A percentile compares a stretch with the other conserved stretches of the same genome.
Conservation (phyloP, 495 filamentous ascomycete species). For the Halenospora varia region DNA sequence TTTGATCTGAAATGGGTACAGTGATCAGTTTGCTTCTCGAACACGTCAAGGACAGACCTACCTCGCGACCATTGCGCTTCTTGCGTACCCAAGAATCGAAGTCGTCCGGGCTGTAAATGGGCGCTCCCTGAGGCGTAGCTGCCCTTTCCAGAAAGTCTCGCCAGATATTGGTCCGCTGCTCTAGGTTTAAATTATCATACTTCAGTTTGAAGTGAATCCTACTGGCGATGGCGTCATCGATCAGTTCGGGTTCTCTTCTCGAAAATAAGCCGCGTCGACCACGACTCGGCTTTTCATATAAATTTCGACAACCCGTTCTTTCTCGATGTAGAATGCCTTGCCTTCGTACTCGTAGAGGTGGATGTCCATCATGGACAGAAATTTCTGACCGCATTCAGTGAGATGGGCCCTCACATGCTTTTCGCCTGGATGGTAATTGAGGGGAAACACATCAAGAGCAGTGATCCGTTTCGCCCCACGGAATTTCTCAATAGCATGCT, state of each 20-base stretch:
- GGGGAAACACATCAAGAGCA: conserved; percentile 28
- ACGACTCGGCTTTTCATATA: conserved; percentile 25
- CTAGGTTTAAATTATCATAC: conserved; percentile 22
- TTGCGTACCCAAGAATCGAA: background rate
- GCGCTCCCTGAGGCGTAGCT: conserved; percentile 1
- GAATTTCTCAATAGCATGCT: conserved; percentile 29
- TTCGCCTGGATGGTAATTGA: conserved; percentile 24
- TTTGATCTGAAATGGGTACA: conserved; percentile 7
- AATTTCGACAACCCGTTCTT: conserved; percentile 25
- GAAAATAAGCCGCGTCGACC: conserved; percentile 27
- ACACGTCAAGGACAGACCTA: background rate
- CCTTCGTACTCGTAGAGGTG: conserved; percentile 23
- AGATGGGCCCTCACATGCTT: conserved; percentile 18
- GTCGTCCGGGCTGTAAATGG: background rate
- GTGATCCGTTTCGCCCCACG: conserved; percentile 28
- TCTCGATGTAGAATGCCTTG: conserved; percentile 28
- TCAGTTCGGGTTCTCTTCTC: conserved; percentile 30
- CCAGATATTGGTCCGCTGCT: conserved; percentile 27
- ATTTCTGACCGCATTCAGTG: conserved; percentile 28
- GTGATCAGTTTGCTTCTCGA: conserved; percentile 10
- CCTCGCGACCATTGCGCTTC: background rate
- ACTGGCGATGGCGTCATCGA: conserved; percentile 34
- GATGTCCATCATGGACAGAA: conserved; percentile 23
- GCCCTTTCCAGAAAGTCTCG: conserved; percentile 1
- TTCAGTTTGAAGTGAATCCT: conserved; percentile 25